These are phyloP conservation scores for Madurella fahalii DNA, from an alignment of 2,329 filamentous ascomycete genomes.

Conservation along the genomic window DNA sequence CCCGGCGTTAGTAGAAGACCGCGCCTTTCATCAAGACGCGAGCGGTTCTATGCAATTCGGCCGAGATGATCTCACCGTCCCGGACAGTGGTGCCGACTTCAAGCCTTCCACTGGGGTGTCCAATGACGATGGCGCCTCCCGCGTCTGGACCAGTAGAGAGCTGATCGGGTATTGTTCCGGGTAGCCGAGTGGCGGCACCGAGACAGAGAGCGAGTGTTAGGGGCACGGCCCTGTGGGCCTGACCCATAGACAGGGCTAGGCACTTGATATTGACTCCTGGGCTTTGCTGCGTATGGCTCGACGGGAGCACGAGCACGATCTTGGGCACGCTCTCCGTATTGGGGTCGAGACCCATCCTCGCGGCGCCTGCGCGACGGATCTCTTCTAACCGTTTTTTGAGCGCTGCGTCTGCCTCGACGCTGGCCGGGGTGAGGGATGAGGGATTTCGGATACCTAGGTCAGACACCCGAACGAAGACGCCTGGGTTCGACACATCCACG, in stretches of 20 bases:
- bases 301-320: constrained; percentile 41
- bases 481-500: constrained; percentile 41
- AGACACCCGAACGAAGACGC: constrained; percentile 36
- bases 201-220: constrained; percentile 40
- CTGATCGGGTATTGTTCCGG: constrained; percentile 40
- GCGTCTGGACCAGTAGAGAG: constrained; percentile 24
- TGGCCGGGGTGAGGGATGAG: constrained; percentile 23
- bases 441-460: constrained; percentile 29
- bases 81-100: constrained; percentile 42
- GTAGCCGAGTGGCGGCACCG: constrained; percentile 37
- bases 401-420: constrained; percentile 30
- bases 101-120: constrained; percentile 44
- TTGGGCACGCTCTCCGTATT: constrained; percentile 40
- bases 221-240: constrained; percentile 42
- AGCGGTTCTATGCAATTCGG: constrained; percentile 44
- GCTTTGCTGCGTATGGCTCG: constrained; percentile 19
- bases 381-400: constrained; percentile 34
- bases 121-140: constrained; percentile 37
- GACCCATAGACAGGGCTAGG: constrained; percentile 44
- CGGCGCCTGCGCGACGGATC: constrained; percentile 36
- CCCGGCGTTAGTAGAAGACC: constrained; percentile 37
- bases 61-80: constrained; percentile 40
- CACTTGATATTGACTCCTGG: constrained; percentile 39
- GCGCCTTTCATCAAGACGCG: constrained; percentile 47
- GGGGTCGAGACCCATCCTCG: constrained; percentile 38